Percentiles rank a stretch among this genome's conserved stretches.
Evolutionary conservation across 108 stramenopile species (phyloP).

Genomic region (Conticribra guillardii): DNA sequence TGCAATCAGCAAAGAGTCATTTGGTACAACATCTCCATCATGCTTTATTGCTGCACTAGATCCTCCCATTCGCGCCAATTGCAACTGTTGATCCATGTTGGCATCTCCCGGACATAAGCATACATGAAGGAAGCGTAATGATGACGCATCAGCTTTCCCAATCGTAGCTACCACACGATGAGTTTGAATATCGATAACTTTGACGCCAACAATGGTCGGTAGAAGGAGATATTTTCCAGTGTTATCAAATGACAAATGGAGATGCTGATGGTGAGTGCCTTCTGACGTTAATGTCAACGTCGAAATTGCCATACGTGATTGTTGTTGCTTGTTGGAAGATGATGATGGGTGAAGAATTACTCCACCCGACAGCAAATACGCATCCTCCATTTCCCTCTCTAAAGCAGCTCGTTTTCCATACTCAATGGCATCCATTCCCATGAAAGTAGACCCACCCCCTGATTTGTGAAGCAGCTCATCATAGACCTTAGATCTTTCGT

Average conservation of each 20-base stretch:
- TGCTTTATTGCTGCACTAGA: conserved; percentile 53
- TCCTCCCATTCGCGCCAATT: conserved; percentile 67
- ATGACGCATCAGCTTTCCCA: conserved; percentile 87
- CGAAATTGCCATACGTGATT: conserved; percentile 8
- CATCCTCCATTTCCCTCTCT: conserved; percentile 89
- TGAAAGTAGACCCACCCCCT: conserved; percentile 22
- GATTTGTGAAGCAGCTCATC: conserved; percentile 44
- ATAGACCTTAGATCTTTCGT: conserved; percentile 86
- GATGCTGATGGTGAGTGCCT: conserved; percentile 32
- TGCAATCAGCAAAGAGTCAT: conserved; percentile 86
- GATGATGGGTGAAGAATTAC: conserved; percentile 18
- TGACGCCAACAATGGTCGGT: conserved; percentile 92
- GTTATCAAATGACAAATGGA: conserved; percentile 79
- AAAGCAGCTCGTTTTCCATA: conserved; percentile 87
- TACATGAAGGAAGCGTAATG: conserved; percentile 83
- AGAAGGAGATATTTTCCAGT: conserved; percentile 86
- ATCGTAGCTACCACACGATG: conserved; percentile 80
- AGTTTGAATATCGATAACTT: conserved; percentile 88
- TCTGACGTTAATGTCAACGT: conserved; percentile 30
- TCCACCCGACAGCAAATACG: conserved; percentile 43
- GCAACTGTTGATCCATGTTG: conserved; percentile 91
- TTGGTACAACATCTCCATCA: conserved; percentile 27
- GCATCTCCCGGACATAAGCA: conserved; percentile 90
- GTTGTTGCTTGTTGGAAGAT: conserved; percentile 24
- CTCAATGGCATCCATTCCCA: conserved; percentile 87